Evolutionary conservation across 176 grass and related monocot genomes (phyloP), one percentile per base, ranked within the genome.

Genomic region (Lolium perenne): DNA sequence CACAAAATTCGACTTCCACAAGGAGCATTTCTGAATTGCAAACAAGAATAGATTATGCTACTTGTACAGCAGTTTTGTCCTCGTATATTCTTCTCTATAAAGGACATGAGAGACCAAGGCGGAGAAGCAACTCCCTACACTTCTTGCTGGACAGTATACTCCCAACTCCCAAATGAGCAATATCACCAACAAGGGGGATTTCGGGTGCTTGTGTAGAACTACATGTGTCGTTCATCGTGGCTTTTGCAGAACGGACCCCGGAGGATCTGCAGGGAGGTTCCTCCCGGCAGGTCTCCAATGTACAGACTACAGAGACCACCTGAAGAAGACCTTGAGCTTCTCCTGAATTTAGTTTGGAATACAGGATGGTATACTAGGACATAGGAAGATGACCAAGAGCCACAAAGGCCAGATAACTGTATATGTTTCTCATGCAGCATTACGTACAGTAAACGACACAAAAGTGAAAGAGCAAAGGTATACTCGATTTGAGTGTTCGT

Each of bases 1-100:
- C 64, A 90, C 92, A 18, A 95, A 89, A 77, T 99, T 99, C 60
- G 94, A 99, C 72, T 99, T 99, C 77, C 97, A 94, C 80, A 99
- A 99, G 85, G 97, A 99, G 80, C 90, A 94, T 73, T 99, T 99
- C 91, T 99, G 83, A 99, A 51, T 81, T 73, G 13, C 62, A 86
- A 83, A 46, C 71, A 63, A 54, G 11, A 55, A 69, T 51, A 79
- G 48, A 48, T n/a, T 73, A 81, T 82, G 35, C 67, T 86, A 60
- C 40, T 18, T 89, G 87, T 89, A 80, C 76, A 92, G 68, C 80
- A 88, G 86, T 89, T 92, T 86, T 92, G 73, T 68, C 75, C 68
- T 91, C 11, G 64, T 65, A 82, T 87, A 65, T 88, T 81, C 72
- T 84, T 74, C 56, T 77, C 57, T 78, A 71, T 68, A 22, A 84